Evolutionary conservation across 2,329 filamentous ascomycete genomes (phyloP).

Genomic region (Setomelanomma holmii): DNA sequence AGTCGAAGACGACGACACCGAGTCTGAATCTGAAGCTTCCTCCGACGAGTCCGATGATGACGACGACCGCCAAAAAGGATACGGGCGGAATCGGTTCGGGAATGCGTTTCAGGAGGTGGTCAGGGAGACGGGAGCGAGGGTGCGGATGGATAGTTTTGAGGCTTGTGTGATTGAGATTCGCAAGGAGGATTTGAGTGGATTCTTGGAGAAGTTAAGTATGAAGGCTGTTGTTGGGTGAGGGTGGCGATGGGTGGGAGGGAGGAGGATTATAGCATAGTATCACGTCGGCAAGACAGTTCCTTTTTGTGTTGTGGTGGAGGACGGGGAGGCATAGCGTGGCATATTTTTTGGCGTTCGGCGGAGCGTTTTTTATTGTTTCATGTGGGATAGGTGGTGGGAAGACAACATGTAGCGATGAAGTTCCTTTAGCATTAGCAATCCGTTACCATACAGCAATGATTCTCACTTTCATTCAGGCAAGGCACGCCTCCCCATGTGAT

Average conservation of each 20-base stretch:
- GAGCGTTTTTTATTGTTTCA: neutral
- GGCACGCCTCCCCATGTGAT: no score
- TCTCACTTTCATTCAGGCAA: neutral
- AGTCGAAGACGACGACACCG: constrained; percentile 56
- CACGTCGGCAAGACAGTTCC: neutral
- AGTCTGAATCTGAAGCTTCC: constrained; percentile 64
- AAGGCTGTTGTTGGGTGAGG: constrained; percentile 77
- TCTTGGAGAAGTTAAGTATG: constrained; percentile 89
- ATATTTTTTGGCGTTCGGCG: neutral
- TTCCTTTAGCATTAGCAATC: constrained; percentile 3
- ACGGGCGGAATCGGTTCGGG: constrained; percentile 87
- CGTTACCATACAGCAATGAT: neutral
- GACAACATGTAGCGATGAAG: neutral
- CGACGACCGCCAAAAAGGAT: constrained; percentile 69
- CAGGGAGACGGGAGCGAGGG: constrained; percentile 84
- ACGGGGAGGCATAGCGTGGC: constrained; percentile 4
- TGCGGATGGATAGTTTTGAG: constrained; percentile 95
- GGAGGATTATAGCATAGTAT: neutral
- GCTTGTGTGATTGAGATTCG: constrained; percentile 97
- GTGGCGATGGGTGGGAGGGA: no score
- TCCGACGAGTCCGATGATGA: constrained; percentile 50
- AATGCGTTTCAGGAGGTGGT: constrained; percentile 96
- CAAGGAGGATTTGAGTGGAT: constrained; percentile 90
- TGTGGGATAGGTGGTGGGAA: neutral
- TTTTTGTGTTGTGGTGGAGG: neutral